Base-by-base conservation (phyloP, 306 rosid genomes). In the Cajanus cajan region DNA sequence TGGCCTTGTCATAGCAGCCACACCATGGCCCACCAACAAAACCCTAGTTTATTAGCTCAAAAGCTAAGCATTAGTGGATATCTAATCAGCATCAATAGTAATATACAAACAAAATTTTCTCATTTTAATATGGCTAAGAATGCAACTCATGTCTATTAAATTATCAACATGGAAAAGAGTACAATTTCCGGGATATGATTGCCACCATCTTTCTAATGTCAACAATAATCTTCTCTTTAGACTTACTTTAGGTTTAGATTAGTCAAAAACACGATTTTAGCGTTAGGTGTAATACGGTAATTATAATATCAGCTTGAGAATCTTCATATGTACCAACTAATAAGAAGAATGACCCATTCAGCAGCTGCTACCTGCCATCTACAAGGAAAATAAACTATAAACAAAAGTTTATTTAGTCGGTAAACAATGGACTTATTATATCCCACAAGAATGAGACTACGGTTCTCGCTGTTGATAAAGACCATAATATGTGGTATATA, bases 41-140 rank as follows among this genome's bases (percentile, higher is more conserved):
- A 52, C 77, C 79, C 45, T 45, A 82, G 78, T 64, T 79, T 15
- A 55, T 43, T 58, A 85, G 55, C 45, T 63, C 6, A 6, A 77
- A 86, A 72, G 78, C 65, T 41, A 80, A 64, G 76, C 58, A 81
- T 78, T 66, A 59, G 81, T 84, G 85, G 90, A 78, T 71, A 66
- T 74, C 79, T 85, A 76, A 85, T 83, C 87, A 85, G 9, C 82
- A 78, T 74, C 44, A 58, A 76, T 7, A 78, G 25, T 63, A 31
- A 61, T 44, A 57, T 76, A 61, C 1, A 59, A 66, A 52, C 51
- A 66, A 44, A 44, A 28, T 76, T 33, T 62, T 36, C 8, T 58
- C 34, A 68, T 74, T 78, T 81, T 45, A n/a, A 80, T 73, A 48
- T 45, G 47, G 36, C 21, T 59, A 7, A 36, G 31, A 28, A 69